Conservation (phyloP, 192 early-diverging fungal species). For the Backusella tuberculispora region DNA sequence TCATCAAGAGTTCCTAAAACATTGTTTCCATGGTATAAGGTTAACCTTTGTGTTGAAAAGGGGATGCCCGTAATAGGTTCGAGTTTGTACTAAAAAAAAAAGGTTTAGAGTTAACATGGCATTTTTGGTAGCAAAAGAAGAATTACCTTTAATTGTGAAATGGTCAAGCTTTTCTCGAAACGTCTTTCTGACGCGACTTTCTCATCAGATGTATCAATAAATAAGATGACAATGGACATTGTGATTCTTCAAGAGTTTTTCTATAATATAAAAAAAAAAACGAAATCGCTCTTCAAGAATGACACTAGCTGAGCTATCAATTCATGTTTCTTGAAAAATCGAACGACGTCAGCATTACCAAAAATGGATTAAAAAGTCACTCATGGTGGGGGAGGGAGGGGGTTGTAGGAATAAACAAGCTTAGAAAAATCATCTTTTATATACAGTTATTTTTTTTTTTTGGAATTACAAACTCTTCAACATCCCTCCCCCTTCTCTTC, state of each 20-base stretch:
- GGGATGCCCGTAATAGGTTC: conserved; percentile 93
- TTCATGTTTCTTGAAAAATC: no score
- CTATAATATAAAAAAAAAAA: no score
- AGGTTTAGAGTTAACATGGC: neutral
- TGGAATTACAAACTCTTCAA: neutral
- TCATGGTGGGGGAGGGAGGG: neutral
- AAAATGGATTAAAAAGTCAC: neutral
- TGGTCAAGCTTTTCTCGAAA: conserved; percentile 75
- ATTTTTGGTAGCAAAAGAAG: neutral
- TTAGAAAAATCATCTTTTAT: neutral
- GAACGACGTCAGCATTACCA: no score
- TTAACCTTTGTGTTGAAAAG: conserved; percentile 63
- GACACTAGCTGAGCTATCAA: no score
- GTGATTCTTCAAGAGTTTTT: neutral
- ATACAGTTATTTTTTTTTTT: conserved; percentile 17
- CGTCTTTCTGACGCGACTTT: conserved; percentile 85
- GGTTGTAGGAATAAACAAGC: conserved; percentile 14
- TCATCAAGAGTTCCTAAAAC: conserved; percentile 59
- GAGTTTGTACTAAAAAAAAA: conserved; percentile 66
- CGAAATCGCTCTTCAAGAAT: no score
- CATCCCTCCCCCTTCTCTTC: conserved; percentile 5
- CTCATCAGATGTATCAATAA: conserved; percentile 73
- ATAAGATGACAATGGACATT: conserved; percentile 88
- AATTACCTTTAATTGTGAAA: conserved; percentile 71
- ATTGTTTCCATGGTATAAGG: conserved; percentile 59